Evolutionary conservation across 805 yeast species (phyloP), one percentile per base, ranked within the genome.

Genomic region (Priceomyces melissophilus): DNA sequence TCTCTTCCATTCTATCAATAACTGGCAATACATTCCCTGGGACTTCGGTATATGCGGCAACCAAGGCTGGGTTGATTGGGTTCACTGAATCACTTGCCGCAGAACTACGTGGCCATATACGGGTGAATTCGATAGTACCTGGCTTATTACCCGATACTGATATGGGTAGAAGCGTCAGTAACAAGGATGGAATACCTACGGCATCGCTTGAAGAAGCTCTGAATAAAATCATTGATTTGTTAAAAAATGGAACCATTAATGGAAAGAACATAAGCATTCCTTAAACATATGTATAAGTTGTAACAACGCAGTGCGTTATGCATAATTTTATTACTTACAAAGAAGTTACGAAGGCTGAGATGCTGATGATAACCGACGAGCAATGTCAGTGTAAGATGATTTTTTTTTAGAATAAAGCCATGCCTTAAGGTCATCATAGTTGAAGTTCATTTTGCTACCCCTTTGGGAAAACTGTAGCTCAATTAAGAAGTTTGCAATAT

Each of bases 21-120:
- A 63, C 70, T 0, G 55, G 57, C 9, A 37, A 49, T 3, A 45
- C 50, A 1, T 46, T 67, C 0, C 71, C 75, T 3, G 95, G 95
- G 1, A 73, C 88, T 0, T 46, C 79, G 0, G 81, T 81, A 0
- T 87, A 87, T 50, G 65, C 83, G 0, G 85, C 89, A 0, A 67
- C 84, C 39, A 87, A 87, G 54, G 81, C 83, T 0, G 96, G 88
- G 0, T 52, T 87, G 3, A 61, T 75, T 36, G 83, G 83, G 3
- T 79, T 87, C 49, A 75, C 88, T 0, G 60, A 67, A 34, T 58
- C 82, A 0, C 55, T 85, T 27, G 84, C 90, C 0, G 49, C 58
- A 1, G 96, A 87, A 48, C 54, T 84, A 44, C 73, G 71, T 10
- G 60, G 78, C 0, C 67, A 68, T 8, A 70, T 87, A 2, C 59